Evolutionary conservation across 2,329 filamentous ascomycete species (phyloP).

Genomic region (Pezicula carpinea): DNA sequence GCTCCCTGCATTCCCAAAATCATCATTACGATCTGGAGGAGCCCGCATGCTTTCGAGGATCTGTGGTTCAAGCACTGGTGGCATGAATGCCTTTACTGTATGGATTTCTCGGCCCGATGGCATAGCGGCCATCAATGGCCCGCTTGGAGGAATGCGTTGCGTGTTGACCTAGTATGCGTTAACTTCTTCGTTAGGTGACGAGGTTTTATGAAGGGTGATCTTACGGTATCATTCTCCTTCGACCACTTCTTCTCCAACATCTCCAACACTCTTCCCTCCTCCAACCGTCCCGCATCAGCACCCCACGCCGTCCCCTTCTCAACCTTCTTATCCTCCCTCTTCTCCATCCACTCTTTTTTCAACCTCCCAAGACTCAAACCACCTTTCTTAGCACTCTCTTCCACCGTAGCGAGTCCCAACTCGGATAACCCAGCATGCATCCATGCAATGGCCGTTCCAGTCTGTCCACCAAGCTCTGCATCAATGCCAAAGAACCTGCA

Average conservation of each 20-base stretch:
- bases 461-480: slow-evolving; percentile 75
- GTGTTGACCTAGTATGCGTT: slow-evolving; percentile 63
- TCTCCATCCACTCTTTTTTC: slow-evolving; percentile 71
- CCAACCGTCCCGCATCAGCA: slow-evolving; percentile 74
- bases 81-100: slow-evolving; percentile 60
- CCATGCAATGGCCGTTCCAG: slow-evolving; percentile 85
- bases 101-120: slow-evolving; percentile 88
- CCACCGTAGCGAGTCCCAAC: slow-evolving; percentile 55
- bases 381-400: slow-evolving; percentile 44
- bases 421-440: slow-evolving; percentile 71
- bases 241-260: slow-evolving; percentile 87
- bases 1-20: slow-evolving; percentile 36
- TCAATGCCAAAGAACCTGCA: slow-evolving; percentile 90
- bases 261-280: slow-evolving; percentile 80
- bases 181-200: background rate
- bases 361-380: slow-evolving; percentile 53
- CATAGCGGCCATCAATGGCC: slow-evolving; percentile 70
- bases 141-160: slow-evolving; percentile 67
- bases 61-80: slow-evolving; percentile 60
- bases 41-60: slow-evolving; percentile 58
- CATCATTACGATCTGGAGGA: slow-evolving; percentile 42
- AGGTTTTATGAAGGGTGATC: slow-evolving; percentile 23
- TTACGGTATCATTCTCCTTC: slow-evolving; percentile 87
- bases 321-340: slow-evolving; percentile 72
- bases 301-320: slow-evolving; percentile 74